These are phyloP conservation scores for Colletotrichum lupini DNA, from an alignment of 2,329 filamentous ascomycete genomes.

Conservation along the genomic window DNA sequence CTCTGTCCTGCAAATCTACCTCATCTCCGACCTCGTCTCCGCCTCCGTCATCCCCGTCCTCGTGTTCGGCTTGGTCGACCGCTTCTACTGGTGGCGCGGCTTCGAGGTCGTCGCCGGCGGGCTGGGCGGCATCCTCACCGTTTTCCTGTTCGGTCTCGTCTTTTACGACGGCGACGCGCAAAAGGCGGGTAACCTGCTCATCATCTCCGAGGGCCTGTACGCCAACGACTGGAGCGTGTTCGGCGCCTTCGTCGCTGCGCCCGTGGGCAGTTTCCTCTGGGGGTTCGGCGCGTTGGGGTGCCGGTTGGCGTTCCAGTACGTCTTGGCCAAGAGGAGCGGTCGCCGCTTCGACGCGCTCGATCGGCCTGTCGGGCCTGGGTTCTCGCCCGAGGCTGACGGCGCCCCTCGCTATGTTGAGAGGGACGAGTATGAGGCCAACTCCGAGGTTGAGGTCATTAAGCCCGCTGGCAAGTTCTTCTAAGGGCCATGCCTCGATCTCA, in stretches of 20 bases:
- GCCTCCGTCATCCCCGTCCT: conserved; percentile 81
- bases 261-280: conserved; percentile 79
- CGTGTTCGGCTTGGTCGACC: conserved; percentile 75
- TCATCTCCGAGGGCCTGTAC: conserved; percentile 80
- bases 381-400: conserved; percentile 17
- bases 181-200: conserved; percentile 73
- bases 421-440: conserved; percentile 41
- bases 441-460: conserved; percentile 50
- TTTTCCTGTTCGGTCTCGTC: conserved; percentile 83
- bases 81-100: conserved; percentile 79
- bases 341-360: conserved; percentile 76
- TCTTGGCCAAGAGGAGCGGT: conserved; percentile 67
- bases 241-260: conserved; percentile 84
- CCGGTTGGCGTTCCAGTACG: conserved; percentile 69
- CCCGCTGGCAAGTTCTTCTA: conserved; percentile 66
- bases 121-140: conserved; percentile 79
- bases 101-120: conserved; percentile 85
- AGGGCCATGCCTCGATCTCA: neutral
- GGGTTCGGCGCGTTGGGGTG: conserved; percentile 71
- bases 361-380: conserved; percentile 50
- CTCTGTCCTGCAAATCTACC: conserved; percentile 82
- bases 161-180: conserved; percentile 81
- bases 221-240: conserved; percentile 84
- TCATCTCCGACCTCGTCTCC: conserved; percentile 84
- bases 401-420: conserved; percentile 38